Base-by-base conservation (phyloP, 1,284 basidiomycete genomes). In the Boletellus deceptivus region DNA sequence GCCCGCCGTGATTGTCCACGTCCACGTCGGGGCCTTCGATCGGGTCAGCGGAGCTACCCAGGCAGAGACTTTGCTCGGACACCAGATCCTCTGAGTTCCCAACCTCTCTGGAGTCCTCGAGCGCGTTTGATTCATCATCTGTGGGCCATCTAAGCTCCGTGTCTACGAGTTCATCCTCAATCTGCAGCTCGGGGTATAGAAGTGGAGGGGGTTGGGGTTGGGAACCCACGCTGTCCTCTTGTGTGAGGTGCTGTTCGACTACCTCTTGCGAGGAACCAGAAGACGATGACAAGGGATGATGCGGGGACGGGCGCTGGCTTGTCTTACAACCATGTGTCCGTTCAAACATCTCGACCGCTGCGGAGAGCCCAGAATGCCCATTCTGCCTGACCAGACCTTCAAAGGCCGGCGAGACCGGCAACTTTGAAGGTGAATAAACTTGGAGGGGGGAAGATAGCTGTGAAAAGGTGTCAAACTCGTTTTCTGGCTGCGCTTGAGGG, bases 341-440 rank as follows among this genome's bases (percentile, higher is more conserved):
- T 43, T 62, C 64, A 39, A 61, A 53, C 42, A 44, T 53, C 41
- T 63, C 57, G 11, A 61, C 43, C 17, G 54, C 59, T 18, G 52
- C 55, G n/a, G 59, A 50, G 44, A 56, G 47, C 27, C 48, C 39
- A 2, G 43, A 35, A 14, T 18, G 41, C 8, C 34, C 43, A 41
- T 48, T 22, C 22, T 48, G 64, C 31, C 14, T 49, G 13, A 55
- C 34, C 49, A 62, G 33, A 17, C 37, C 35, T 38, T 68, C 62
- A 40, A 74, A 68, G 9, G 66, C 57, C 0, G 77, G 75, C 31
- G 71, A 73, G 35, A 61, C 43, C 0, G 53, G 62, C 5, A 52
- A 20, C 7, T 11, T 29, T 27, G 46, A 17, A 6, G 53, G 53
- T 22, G 61, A 60, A 34, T 37, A 40, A 9, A 17, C 59, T 43